Evolutionary conservation across 2,329 filamentous ascomycete species (phyloP).

Genomic region (Incumbomyces lentus): DNA sequence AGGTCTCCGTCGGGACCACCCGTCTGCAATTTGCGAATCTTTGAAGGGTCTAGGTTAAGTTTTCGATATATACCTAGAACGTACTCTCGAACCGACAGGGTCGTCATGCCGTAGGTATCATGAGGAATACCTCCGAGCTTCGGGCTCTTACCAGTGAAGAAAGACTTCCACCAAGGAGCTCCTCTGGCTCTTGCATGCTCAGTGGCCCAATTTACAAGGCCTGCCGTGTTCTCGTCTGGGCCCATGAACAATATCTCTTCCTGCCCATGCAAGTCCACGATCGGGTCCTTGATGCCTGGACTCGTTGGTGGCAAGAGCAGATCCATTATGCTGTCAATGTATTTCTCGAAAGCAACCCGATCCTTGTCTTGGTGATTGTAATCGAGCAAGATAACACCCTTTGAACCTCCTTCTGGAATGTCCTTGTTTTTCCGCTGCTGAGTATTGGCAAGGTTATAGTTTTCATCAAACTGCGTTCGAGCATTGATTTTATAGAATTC

Average conservation of each 20-base stretch:
- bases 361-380: constrained; percentile 89
- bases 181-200: constrained; percentile 79
- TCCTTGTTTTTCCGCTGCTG: constrained; percentile 99
- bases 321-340: constrained; percentile 97
- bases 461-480: constrained; percentile 93
- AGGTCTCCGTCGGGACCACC: constrained; percentile 94
- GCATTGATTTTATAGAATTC: constrained; percentile 96
- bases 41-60: constrained; percentile 74
- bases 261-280: constrained; percentile 90
- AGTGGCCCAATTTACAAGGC: constrained; percentile 97
- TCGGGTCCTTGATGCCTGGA: constrained; percentile 96
- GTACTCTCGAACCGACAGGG: constrained; percentile 88
- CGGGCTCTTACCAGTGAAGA: constrained; percentile 98
- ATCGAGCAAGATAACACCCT: constrained; percentile 93
- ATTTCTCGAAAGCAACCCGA: constrained; percentile 92
- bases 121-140: constrained; percentile 94
- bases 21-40: constrained; percentile 89
- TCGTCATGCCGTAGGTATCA: constrained; percentile 95
- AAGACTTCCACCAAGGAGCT: constrained; percentile 99
- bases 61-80: constrained; percentile 96
- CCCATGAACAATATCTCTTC: constrained; percentile 98
- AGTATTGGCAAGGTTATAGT: constrained; percentile 95
- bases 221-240: constrained; percentile 95
- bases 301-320: constrained; percentile 79
- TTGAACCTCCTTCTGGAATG: constrained; percentile 94